Base-by-base conservation (phyloP, 2,329 filamentous ascomycete species). In the Lithohypha guttulata region DNA sequence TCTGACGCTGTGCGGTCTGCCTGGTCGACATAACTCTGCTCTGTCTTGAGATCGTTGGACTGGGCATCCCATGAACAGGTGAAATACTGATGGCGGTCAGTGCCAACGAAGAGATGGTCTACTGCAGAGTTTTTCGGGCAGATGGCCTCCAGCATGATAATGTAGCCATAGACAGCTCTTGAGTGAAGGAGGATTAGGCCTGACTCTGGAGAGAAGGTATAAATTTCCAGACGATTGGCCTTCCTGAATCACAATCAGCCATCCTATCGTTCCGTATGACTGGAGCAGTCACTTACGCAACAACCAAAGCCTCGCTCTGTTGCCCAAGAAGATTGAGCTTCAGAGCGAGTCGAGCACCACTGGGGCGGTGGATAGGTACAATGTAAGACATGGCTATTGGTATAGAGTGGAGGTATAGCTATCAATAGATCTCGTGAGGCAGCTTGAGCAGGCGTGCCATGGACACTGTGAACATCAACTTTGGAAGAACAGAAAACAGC, bases 41-140 rank as follows among this genome's bases (percentile, higher is more conserved):
- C 56, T 2, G 75, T 79, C 25, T 62, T 62, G 10, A 79, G 59
- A 39, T 69, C 61, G 14, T 65, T 68, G 17, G 55, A 61, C 2
- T 71, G 60, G 0, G 70, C 54, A 51, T 95, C 78, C 87, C 91
- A 98, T 11, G 72, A 77, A 14, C 94, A 61, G 2, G 85, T 93
- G 59, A 96, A 94, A 63, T 94, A 96, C 53, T 86, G 79, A 51
- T 84, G 82, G 40, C 82, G 77, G 56, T 94, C 82, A 32, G 91
- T 98, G 34, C 86, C 89, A 42, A 98, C 73, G 56, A 98, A 94
- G 44, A 98, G 74, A 45, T 95, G 76, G 51, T 96, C 86, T 33
- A 79, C 84, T 4, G 70, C 62, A 19, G 79, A 78, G 50, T 84
- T 75, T 34, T 77, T 75, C 4, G 87, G 85, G 18, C 77, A 77